Conservation (phyloP, 2,329 filamentous ascomycete species). For the Scedosporium aurantiacum region DNA sequence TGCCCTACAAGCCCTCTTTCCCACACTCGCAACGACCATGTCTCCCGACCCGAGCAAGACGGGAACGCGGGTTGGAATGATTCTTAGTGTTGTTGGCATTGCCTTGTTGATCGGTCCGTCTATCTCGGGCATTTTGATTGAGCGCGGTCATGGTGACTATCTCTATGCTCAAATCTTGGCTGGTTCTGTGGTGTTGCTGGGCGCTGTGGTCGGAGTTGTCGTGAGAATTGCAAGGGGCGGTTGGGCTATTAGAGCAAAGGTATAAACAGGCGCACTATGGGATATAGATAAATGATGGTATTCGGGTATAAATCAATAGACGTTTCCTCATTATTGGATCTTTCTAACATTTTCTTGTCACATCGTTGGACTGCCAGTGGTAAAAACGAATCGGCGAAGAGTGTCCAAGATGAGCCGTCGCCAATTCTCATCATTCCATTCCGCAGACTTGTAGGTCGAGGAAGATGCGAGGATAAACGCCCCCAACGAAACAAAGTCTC, state of each 20-base stretch:
- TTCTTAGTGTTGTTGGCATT: slow-evolving; percentile 20
- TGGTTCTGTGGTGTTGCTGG: slow-evolving; percentile 3
- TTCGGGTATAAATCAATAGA: no score
- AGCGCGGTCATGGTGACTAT: background rate
- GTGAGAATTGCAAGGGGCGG: background rate
- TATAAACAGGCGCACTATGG: background rate
- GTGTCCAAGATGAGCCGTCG: no score
- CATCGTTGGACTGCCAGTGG: no score
- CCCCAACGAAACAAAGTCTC: no score
- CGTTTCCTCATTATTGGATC: no score
- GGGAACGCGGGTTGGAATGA: slow-evolving; percentile 25
- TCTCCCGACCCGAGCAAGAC: slow-evolving; percentile 19
- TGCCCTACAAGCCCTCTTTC: slow-evolving; percentile 38
- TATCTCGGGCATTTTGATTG: slow-evolving; percentile 16
- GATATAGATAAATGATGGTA: no score
- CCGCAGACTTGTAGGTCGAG: no score
- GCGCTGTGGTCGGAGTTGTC: slow-evolving; percentile 20
- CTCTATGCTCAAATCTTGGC: slow-evolving; percentile 2
- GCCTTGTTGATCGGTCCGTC: slow-evolving; percentile 18
- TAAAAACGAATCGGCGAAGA: no score
- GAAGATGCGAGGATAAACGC: no score
- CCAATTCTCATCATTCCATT: no score
- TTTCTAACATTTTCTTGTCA: no score
- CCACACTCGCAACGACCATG: slow-evolving; percentile 34
- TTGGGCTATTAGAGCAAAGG: background rate